These are phyloP conservation scores for Penicillium canescens DNA, from an alignment of 495 filamentous ascomycete species.

Conservation along the genomic window DNA sequence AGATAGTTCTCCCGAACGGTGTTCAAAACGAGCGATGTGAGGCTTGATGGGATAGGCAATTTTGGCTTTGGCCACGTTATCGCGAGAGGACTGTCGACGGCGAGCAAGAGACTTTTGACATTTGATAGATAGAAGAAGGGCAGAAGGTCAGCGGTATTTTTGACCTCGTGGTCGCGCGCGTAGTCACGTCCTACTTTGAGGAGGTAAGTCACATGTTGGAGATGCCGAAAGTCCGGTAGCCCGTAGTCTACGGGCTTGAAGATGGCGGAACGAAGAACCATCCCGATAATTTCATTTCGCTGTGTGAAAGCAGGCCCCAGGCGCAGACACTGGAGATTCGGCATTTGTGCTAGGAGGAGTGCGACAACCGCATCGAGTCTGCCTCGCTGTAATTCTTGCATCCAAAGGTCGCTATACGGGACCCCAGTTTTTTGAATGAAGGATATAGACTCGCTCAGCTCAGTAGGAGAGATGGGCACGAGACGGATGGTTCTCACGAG, in stretches of 20 bases:
- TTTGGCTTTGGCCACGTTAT: slow-evolving; percentile 14
- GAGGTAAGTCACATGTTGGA: slow-evolving; percentile 12
- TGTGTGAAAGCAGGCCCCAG: slow-evolving; percentile 13
- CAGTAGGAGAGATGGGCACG: slow-evolving; percentile 5
- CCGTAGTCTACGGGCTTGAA: slow-evolving; percentile 8
- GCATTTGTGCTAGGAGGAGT: slow-evolving; percentile 13
- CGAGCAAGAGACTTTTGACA: slow-evolving; percentile 12
- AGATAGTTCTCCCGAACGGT: slow-evolving; percentile 13
- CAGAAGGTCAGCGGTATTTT: slow-evolving; percentile 17
- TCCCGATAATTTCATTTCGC: slow-evolving; percentile 15
- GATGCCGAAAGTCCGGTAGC: slow-evolving; percentile 12
- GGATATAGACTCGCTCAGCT: slow-evolving; percentile 9
- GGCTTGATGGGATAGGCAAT: slow-evolving; percentile 9
- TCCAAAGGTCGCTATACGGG: slow-evolving; percentile 16
- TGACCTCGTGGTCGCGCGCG: slow-evolving; percentile 6
- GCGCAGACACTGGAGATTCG: slow-evolving; percentile 13
- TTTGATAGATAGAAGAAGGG: slow-evolving; percentile 21
- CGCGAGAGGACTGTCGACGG: slow-evolving; percentile 15
- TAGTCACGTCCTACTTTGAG: neutral
- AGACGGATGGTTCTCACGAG: neutral
- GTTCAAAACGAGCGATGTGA: slow-evolving; percentile 14
- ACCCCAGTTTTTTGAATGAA: slow-evolving; percentile 15
- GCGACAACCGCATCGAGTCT: slow-evolving; percentile 22
- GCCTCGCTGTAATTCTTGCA: slow-evolving; percentile 11
- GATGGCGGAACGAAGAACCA: slow-evolving; percentile 19